A percentile compares a stretch with the other conserved stretches of the same genome.
Conservation (phyloP, 208 protist species). For the Naegleria gruberi region DNA sequence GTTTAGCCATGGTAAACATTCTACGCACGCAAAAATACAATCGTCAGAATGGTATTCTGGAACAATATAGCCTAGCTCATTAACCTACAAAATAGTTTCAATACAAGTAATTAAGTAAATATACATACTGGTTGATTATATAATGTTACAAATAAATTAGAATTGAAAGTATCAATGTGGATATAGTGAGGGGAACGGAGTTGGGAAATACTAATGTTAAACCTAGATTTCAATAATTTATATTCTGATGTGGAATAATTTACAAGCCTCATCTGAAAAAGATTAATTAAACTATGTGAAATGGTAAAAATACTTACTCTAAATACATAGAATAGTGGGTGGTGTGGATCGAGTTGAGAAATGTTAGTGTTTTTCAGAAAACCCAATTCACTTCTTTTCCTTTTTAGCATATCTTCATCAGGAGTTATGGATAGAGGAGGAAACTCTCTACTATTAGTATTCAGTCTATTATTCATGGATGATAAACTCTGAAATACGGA, state of each 20-base stretch:
- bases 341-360: background rate
- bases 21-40: background rate
- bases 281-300: too few species aligned
- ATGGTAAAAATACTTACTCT: background rate
- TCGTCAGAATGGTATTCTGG: background rate
- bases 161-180: background rate
- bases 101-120: background rate
- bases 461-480: too few species aligned
- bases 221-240: background rate
- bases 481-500: background rate
- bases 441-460: too few species aligned
- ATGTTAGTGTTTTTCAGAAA: background rate
- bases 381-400: too few species aligned
- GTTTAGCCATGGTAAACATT: background rate
- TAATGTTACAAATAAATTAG: background rate
- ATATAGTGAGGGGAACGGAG: background rate
- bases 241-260: background rate
- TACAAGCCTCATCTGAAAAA: background rate
- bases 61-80: background rate
- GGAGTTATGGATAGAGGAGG: background rate
- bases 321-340: background rate
- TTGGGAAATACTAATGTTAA: background rate
- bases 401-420: background rate
- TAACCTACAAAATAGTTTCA: background rate
- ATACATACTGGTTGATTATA: background rate